Conservation (phyloP, 331 rosid species). For the Stylosanthes scabra region DNA sequence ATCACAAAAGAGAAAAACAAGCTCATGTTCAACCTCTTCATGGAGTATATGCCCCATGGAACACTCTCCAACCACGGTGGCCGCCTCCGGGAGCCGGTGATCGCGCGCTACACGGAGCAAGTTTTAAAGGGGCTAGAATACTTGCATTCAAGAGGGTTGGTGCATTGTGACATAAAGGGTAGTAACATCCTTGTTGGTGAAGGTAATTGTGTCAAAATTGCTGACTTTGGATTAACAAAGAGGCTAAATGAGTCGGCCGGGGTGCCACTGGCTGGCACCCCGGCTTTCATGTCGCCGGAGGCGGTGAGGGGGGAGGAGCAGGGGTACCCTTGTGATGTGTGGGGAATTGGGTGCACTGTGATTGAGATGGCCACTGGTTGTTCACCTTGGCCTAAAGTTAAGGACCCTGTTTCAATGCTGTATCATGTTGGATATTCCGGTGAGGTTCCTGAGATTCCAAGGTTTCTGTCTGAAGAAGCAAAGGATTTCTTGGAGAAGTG, state of each 20-base stretch:
- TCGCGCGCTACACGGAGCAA: conserved; percentile 52
- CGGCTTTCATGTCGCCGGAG: conserved; percentile 95
- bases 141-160: conserved; percentile 71
- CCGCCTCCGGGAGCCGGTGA: conserved; percentile 46
- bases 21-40: conserved; percentile 64
- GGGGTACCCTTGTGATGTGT: conserved; percentile 72
- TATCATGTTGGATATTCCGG: conserved; percentile 71
- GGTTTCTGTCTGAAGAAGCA: conserved; percentile 73
- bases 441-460: conserved; percentile 73
- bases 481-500: conserved; percentile 86
- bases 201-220: conserved; percentile 72
- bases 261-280: conserved; percentile 63
- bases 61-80: conserved; percentile 56
- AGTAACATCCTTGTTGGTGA: conserved; percentile 68
- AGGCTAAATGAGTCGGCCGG: conserved; percentile 18
- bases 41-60: conserved; percentile 78
- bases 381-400: conserved; percentile 72
- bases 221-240: conserved; percentile 90
- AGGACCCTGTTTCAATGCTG: conserved; percentile 64
- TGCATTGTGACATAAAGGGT: conserved; percentile 96
- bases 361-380: conserved; percentile 78
- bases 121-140: conserved; percentile 65
- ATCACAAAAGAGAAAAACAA: conserved; percentile 53
- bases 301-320: conserved; percentile 91
- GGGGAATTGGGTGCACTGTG: conserved; percentile 94